These are phyloP conservation scores for Coccomyxa sp. DNA, from an alignment of 139 green algal genomes.

Conservation along the genomic window DNA sequence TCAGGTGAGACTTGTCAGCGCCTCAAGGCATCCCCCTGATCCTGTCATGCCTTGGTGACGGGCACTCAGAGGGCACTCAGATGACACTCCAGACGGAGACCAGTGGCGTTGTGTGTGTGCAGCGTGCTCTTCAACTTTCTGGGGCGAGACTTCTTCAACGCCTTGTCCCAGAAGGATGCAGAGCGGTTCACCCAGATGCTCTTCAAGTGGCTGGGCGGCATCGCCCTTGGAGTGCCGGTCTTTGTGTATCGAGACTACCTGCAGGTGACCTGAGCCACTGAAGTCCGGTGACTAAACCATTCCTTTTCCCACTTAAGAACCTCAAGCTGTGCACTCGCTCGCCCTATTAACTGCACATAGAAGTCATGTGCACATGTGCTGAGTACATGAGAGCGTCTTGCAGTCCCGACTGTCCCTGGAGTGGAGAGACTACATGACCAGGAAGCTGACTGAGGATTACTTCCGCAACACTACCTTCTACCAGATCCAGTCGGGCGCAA, in stretches of 20 bases:
- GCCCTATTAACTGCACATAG: background rate
- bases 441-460: constrained; percentile 77
- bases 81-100: background rate
- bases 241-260: constrained; percentile 91
- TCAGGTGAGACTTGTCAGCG: constrained; percentile 53
- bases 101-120: background rate
- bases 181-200: constrained; percentile 80
- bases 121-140: constrained; percentile 97
- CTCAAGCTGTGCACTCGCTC: no score
- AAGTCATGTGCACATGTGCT: background rate
- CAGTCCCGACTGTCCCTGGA: constrained; percentile 79
- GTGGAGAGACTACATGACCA: constrained; percentile 96
- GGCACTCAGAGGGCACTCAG: background rate
- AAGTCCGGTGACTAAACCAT: no score
- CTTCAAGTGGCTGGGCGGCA: constrained; percentile 56
- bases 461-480: constrained; percentile 89
- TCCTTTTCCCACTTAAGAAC: no score
- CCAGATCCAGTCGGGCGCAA: constrained; percentile 34
- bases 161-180: constrained; percentile 78
- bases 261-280: no score
- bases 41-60: background rate
- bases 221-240: constrained; percentile 57
- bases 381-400: no score
- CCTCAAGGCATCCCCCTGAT: no score
- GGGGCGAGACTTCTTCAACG: constrained; percentile 99